These are phyloP conservation scores for Ophioceras dolichostomum DNA, from an alignment of 2,329 filamentous ascomycete genomes.

Conservation along the genomic window DNA sequence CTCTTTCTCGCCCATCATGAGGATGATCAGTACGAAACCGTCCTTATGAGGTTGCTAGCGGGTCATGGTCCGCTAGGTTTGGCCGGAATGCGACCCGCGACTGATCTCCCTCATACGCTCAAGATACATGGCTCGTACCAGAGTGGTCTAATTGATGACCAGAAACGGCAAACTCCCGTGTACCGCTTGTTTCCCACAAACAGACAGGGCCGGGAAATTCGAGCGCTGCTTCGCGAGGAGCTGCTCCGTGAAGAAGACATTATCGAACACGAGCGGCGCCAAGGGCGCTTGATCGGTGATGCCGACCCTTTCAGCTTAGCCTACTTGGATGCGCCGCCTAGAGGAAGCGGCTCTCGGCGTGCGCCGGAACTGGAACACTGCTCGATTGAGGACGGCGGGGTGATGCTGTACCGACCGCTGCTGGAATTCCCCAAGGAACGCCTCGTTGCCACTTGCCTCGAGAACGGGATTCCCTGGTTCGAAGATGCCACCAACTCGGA, in stretches of 20 bases:
- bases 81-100: constrained; percentile 50
- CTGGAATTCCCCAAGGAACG: constrained; percentile 59
- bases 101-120: constrained; percentile 73
- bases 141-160: constrained; percentile 45
- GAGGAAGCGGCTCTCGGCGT: constrained; percentile 4
- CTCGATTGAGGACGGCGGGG: constrained; percentile 46
- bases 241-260: no score
- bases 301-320: no score
- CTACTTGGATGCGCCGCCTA: no score
- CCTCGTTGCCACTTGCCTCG: constrained; percentile 62
- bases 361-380: constrained; percentile 7
- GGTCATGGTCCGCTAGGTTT: constrained; percentile 61
- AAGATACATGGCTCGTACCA: constrained; percentile 60
- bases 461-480: constrained; percentile 60
- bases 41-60: constrained; percentile 63
- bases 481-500: constrained; percentile 79
- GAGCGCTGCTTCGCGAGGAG: no score
- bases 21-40: constrained; percentile 86
- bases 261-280: constrained; percentile 4
- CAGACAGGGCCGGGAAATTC: background rate
- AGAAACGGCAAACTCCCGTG: constrained; percentile 19
- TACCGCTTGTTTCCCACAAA: constrained; percentile 10
- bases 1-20: constrained; percentile 76
- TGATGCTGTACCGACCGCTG: constrained; percentile 57
- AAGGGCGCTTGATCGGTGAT: no score